phyloP scores from a whole-genome alignment of 2,329 filamentous ascomycete species.

The Mycosphaerelloides madeirae region DNA sequence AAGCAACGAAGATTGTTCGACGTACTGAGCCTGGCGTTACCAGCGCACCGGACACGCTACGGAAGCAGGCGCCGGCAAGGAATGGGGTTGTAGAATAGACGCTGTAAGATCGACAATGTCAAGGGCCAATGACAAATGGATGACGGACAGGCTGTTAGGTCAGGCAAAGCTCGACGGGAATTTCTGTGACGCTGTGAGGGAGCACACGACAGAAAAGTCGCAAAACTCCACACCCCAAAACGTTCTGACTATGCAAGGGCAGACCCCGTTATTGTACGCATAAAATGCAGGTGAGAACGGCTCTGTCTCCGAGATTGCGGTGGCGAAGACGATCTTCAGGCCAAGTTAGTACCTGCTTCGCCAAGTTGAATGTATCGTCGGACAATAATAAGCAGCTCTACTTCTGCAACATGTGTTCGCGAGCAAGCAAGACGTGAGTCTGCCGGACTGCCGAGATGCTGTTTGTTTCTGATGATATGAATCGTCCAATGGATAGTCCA shows the following conservation, averaged over 20 bases:
- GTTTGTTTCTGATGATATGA: no score
- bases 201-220: neutral
- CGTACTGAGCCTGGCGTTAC: constrained; percentile 8
- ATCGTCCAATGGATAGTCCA: no score
- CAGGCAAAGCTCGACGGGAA: neutral
- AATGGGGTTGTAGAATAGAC: constrained; percentile 11
- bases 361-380: no score
- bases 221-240: neutral
- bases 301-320: constrained; percentile 4
- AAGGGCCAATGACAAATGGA: constrained; percentile 7
- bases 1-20: constrained; percentile 3
- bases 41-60: constrained; percentile 13
- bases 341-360: no score
- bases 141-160: constrained; percentile 1
- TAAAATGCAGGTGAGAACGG: neutral
- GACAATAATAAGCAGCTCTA: no score
- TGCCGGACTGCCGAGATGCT: no score
- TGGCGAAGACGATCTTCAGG: constrained; percentile 4
- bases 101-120: constrained; percentile 10
- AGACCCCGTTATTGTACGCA: neutral
- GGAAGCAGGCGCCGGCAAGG: constrained; percentile 12
- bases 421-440: no score
- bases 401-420: neutral
- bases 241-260: neutral
- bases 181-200: neutral